A percentile compares a stretch with the other conserved stretches of the same genome.
Evolutionary conservation across 352 stramenopile species (phyloP).

Genomic region (Discostella stelligera): DNA sequence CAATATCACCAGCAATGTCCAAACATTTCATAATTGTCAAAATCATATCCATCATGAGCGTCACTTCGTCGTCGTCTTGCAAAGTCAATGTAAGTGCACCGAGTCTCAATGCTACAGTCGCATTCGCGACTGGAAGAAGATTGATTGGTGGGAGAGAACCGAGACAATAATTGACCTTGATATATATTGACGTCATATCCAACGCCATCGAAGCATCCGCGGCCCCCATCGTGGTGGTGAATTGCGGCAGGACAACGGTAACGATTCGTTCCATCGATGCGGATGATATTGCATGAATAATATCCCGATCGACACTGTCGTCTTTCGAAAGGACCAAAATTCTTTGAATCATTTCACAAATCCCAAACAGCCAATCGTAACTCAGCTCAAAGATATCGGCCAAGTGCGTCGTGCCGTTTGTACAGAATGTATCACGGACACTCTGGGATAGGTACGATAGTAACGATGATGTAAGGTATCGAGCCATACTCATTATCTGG

Average conservation of each 20-base stretch:
- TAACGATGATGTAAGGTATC: conserved; percentile 38
- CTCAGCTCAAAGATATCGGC: conserved; percentile 28
- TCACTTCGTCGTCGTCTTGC: conserved; percentile 33
- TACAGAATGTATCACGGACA: conserved; percentile 6
- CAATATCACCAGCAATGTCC: background rate
- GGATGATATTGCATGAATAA: conserved; percentile 11
- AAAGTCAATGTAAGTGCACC: conserved; percentile 39
- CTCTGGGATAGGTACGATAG: conserved; percentile 31
- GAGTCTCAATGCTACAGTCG: conserved; percentile 23
- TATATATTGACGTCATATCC: conserved; percentile 43
- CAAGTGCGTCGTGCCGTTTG: background rate
- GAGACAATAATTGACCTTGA: conserved; percentile 23
- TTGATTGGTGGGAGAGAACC: conserved; percentile 19
- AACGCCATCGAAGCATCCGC: background rate
- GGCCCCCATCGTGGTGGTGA: background rate
- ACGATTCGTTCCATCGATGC: conserved; percentile 24
- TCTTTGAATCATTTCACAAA: conserved; percentile 27
- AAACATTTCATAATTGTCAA: conserved; percentile 20
- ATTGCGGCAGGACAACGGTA: conserved; percentile 21
- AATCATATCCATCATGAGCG: conserved; percentile 26
- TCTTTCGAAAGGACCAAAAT: background rate
- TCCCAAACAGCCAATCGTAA: conserved; percentile 45
- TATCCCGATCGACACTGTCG: background rate
- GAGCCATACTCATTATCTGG: conserved; percentile 30
- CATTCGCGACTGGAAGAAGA: conserved; percentile 21